These are phyloP conservation scores for Gonium pectorale DNA, from an alignment of 139 green algal genomes.

Conservation along the genomic window DNA sequence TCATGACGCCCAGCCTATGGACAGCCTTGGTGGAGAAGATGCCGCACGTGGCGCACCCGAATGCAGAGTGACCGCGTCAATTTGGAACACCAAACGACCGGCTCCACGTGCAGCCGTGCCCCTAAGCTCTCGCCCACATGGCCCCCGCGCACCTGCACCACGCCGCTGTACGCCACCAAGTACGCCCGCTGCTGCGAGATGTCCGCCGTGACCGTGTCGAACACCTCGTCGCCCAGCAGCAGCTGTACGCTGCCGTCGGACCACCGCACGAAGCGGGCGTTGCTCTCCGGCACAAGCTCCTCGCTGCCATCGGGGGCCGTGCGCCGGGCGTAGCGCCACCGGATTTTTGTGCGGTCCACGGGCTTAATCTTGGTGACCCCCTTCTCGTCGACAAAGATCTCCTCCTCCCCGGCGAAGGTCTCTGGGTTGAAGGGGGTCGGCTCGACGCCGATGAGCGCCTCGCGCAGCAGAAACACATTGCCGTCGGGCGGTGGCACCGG, in stretches of 20 bases:
- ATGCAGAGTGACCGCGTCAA: too few relatives aligned
- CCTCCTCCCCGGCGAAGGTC: slow-evolving; percentile 63
- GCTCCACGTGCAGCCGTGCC: too few relatives aligned
- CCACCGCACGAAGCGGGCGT: slow-evolving; percentile 85
- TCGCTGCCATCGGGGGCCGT: slow-evolving; percentile 26
- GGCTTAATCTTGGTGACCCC: slow-evolving; percentile 30
- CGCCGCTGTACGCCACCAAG: slow-evolving; percentile 66
- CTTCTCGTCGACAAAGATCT: slow-evolving; percentile 64
- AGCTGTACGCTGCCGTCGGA: slow-evolving; percentile 81
- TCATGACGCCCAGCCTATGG: too few relatives aligned
- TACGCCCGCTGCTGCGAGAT: slow-evolving; percentile 69
- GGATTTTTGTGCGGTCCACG: slow-evolving; percentile 42
- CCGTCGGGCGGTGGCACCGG: slow-evolving; percentile 42
- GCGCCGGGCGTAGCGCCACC: slow-evolving; percentile 24
- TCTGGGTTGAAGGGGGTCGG: slow-evolving; percentile 69
- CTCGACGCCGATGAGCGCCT: slow-evolving; percentile 80
- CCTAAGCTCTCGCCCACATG: too few relatives aligned
- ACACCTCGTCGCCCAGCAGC: slow-evolving; percentile 80
- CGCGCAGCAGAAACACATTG: slow-evolving; percentile 62
- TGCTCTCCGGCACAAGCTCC: slow-evolving; percentile 71
- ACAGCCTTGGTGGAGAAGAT: too few relatives aligned
- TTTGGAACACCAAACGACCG: too few relatives aligned
- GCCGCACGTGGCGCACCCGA: too few relatives aligned
- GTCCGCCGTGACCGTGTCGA: slow-evolving; percentile 76
- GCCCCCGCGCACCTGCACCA: slow-evolving; percentile 63